Evolutionary conservation across 2,329 filamentous ascomycete species (phyloP).

Genomic region (Talaromyces marneffei): DNA sequence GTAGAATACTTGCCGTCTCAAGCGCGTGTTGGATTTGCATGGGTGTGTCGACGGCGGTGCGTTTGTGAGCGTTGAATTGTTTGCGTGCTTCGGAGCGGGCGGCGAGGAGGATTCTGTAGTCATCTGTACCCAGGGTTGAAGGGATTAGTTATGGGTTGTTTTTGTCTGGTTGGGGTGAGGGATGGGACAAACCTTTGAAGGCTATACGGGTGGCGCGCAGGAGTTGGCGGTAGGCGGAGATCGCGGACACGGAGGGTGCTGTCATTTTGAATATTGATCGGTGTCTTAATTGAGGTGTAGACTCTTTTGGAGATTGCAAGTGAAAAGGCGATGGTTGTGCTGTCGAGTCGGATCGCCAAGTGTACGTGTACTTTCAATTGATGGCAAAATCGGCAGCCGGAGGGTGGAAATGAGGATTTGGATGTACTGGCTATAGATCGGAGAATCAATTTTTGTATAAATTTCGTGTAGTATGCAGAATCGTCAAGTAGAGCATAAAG

Average conservation of each 20-base stretch:
- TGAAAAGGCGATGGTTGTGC: background rate
- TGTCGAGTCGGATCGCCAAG: background rate
- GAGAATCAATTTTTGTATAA: background rate
- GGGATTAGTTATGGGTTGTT: background rate
- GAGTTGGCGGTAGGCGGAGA: slow-evolving; percentile 73
- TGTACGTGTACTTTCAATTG: background rate
- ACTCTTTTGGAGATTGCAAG: background rate
- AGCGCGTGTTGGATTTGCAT: slow-evolving; percentile 71
- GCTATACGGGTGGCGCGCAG: slow-evolving; percentile 75
- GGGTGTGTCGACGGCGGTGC: slow-evolving; percentile 53
- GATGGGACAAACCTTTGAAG: slow-evolving; percentile 62
- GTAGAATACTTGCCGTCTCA: slow-evolving; percentile 72
- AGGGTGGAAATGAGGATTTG: background rate
- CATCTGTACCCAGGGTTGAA: slow-evolving; percentile 49
- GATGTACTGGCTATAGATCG: too few species aligned
- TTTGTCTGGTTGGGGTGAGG: background rate
- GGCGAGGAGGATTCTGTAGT: slow-evolving; percentile 61
- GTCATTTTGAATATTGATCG: slow-evolving; percentile 17
- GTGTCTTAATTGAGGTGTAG: background rate
- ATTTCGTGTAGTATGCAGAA: background rate
- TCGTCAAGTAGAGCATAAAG: background rate
- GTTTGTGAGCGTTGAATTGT: slow-evolving; percentile 64
- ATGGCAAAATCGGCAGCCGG: background rate
- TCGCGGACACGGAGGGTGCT: slow-evolving; percentile 49
- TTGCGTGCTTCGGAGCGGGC: slow-evolving; percentile 67